Conservation (phyloP, 1,284 basidiomycete genomes). For the Megacollybia platyphylla region DNA sequence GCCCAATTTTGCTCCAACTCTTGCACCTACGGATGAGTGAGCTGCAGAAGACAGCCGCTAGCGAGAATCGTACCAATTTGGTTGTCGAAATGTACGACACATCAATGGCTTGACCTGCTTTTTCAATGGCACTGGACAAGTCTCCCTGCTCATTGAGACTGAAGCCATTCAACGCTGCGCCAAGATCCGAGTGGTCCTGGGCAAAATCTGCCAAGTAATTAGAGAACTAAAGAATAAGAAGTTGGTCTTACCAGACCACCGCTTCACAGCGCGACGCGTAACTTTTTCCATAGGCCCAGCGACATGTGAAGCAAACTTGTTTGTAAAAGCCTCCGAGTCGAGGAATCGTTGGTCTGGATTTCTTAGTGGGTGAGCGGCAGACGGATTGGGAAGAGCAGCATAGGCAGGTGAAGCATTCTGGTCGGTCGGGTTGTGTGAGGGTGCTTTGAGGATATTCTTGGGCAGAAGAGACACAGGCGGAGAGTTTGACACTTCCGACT, state of each 20-base stretch:
- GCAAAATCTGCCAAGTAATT: constrained; percentile 49
- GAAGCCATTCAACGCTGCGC: constrained; percentile 92
- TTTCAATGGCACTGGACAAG: constrained; percentile 75
- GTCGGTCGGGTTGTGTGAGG: constrained; percentile 89
- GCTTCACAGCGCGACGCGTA: constrained; percentile 80
- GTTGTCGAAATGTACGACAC: constrained; percentile 89
- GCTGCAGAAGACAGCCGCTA: background rate
- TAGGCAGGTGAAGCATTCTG: constrained; percentile 66
- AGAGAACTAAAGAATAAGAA: background rate
- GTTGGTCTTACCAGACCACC: constrained; percentile 70
- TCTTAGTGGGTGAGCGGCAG: constrained; percentile 74
- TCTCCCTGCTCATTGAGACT: constrained; percentile 74
- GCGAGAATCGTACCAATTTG: constrained; percentile 49
- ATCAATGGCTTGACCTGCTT: constrained; percentile 92
- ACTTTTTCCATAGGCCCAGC: constrained; percentile 92
- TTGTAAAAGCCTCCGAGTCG: constrained; percentile 94
- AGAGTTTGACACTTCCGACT: constrained; percentile 87
- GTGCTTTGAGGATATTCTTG: constrained; percentile 92
- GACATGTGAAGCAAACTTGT: constrained; percentile 90
- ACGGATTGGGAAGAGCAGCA: constrained; percentile 78
- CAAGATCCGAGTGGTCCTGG: constrained; percentile 89
- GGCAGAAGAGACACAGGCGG: constrained; percentile 85
- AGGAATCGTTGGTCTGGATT: constrained; percentile 89
- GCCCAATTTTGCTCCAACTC: constrained; percentile 88
- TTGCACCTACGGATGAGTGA: constrained; percentile 49